Evolutionary conservation across 225 moss, liverwort and hornwort genomes (phyloP).

Genomic region (Bryoerythrophyllum caledonicum): DNA sequence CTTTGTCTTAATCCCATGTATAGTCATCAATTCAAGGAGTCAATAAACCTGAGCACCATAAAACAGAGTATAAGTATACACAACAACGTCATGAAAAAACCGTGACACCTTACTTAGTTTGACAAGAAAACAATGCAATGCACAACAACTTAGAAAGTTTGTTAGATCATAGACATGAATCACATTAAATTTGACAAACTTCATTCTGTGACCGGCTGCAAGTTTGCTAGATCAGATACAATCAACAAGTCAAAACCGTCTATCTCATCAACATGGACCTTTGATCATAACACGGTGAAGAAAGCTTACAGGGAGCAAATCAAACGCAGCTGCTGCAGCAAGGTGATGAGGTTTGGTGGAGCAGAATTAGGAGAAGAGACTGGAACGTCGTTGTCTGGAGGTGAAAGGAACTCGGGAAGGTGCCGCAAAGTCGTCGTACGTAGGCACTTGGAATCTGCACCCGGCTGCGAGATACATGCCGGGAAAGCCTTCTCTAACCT

Average conservation of each 20-base stretch:
- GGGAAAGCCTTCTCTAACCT: neutral
- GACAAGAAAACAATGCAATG: neutral
- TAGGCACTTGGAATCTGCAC: neutral
- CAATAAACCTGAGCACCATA: neutral
- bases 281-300: neutral
- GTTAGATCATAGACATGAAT: neutral
- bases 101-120: too few species aligned
- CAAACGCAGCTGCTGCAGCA: neutral
- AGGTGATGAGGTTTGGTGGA: neutral
- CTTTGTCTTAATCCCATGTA: too few species aligned
- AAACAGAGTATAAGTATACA: neutral
- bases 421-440: too few species aligned
- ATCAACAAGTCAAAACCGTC: neutral
- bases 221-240: too few species aligned
- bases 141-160: too few species aligned
- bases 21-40: rapidly evolving
- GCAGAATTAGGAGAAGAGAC: neutral
- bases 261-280: neutral
- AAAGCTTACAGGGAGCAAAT: too few species aligned
- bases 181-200: too few species aligned
- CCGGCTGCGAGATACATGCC: neutral
- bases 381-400: neutral
- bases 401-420: too few species aligned
- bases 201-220: too few species aligned
- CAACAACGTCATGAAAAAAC: too few species aligned